Conservation (phyloP, 2,329 filamentous ascomycete genomes). For the Beauveria sp. region DNA sequence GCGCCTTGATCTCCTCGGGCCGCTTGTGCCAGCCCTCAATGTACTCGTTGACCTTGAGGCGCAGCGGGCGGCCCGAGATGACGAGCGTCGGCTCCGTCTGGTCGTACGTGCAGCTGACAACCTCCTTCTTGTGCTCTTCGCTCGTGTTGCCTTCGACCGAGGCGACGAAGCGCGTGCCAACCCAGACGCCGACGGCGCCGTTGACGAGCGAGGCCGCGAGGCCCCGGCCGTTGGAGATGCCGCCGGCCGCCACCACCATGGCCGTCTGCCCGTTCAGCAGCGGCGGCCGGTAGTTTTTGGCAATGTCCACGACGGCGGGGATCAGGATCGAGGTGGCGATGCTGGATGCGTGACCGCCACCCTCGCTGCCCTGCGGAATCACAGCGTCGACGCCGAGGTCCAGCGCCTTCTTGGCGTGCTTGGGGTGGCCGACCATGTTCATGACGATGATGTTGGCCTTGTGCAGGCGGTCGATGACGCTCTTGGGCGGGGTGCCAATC, state of each 20-base stretch:
- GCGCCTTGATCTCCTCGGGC: constrained; percentile 64
- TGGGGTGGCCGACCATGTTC: constrained; percentile 96
- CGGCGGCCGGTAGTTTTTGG: constrained; percentile 60
- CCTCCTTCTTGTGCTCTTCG: constrained; percentile 73
- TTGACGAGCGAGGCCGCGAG: constrained; percentile 80
- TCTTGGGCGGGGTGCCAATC: constrained; percentile 73
- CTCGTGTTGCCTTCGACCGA: constrained; percentile 73
- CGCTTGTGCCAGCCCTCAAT: constrained; percentile 71
- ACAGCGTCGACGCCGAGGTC: constrained; percentile 83
- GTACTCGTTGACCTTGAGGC: constrained; percentile 78
- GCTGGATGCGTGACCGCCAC: constrained; percentile 86
- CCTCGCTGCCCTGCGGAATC: constrained; percentile 88
- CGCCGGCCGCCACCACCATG: constrained; percentile 82
- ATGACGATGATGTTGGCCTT: constrained; percentile 75
- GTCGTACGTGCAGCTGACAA: constrained; percentile 70
- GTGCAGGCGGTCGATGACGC: constrained; percentile 70
- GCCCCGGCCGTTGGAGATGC: constrained; percentile 74
- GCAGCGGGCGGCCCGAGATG: constrained; percentile 70
- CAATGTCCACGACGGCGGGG: constrained; percentile 80
- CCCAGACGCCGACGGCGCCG: constrained; percentile 85
- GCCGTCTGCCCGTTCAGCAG: constrained; percentile 50
- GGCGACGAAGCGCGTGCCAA: constrained; percentile 88
- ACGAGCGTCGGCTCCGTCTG: constrained; percentile 81
- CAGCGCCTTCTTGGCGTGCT: constrained; percentile 83
- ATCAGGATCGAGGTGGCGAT: constrained; percentile 81